Conservation (phyloP, 163 green algal species). For the Prototheca wickerhamii region DNA sequence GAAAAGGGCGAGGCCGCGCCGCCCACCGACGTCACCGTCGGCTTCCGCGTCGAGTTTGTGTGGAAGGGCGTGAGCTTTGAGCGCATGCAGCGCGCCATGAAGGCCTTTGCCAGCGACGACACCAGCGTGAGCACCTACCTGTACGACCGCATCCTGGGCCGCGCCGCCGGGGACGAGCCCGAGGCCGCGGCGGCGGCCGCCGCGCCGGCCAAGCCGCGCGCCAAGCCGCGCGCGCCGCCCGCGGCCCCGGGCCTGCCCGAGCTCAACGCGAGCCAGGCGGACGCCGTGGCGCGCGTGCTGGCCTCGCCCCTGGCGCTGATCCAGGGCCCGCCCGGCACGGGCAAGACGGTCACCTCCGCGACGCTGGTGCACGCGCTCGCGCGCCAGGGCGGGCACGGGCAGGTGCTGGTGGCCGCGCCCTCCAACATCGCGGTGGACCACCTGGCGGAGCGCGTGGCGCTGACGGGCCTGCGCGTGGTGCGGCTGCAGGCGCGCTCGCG, state of each 20-base stretch:
- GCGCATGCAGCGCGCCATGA: slow-evolving; percentile 82
- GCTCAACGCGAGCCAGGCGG: slow-evolving; percentile 84
- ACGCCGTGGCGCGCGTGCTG: slow-evolving; percentile 74
- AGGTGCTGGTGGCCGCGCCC: slow-evolving; percentile 89
- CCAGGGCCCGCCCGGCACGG: slow-evolving; percentile 79
- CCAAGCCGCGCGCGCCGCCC: slow-evolving; percentile 25
- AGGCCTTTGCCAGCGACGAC: slow-evolving; percentile 77
- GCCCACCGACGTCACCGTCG: slow-evolving; percentile 49
- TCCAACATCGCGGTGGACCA: slow-evolving; percentile 98
- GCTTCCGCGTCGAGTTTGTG: slow-evolving; percentile 87
- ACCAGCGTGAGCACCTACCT: slow-evolving; percentile 74
- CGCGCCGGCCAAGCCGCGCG: no score
- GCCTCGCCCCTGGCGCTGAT: slow-evolving; percentile 77
- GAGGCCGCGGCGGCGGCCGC: slow-evolving; percentile 31
- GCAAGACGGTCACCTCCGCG: slow-evolving; percentile 93
- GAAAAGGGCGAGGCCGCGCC: slow-evolving; percentile 19
- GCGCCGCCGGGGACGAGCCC: slow-evolving; percentile 53
- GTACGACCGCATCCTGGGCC: slow-evolving; percentile 80
- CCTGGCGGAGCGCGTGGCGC: slow-evolving; percentile 84
- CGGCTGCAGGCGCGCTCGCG: slow-evolving; percentile 80
- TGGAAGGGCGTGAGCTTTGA: slow-evolving; percentile 91
- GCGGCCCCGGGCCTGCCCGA: slow-evolving; percentile 82
- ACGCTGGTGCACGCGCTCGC: slow-evolving; percentile 85
- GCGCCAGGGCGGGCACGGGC: slow-evolving; percentile 13
- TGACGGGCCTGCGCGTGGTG: slow-evolving; percentile 90